These are phyloP conservation scores for Stenocarpella maydis DNA, from an alignment of 2,329 filamentous ascomycete species.

Conservation along the genomic window DNA sequence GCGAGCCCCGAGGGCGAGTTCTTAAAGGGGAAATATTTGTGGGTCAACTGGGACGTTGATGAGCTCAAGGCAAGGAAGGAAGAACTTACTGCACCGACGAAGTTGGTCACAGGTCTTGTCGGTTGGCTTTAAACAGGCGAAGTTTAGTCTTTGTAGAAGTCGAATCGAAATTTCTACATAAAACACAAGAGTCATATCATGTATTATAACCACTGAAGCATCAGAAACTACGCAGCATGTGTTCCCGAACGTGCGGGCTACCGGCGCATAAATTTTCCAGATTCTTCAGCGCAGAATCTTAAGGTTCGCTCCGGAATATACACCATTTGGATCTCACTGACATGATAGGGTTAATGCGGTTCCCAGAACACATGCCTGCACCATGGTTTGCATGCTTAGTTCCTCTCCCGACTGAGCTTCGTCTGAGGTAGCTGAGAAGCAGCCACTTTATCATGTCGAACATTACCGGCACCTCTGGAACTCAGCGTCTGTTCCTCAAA, in stretches of 20 bases:
- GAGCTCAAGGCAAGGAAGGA: conserved; percentile 45
- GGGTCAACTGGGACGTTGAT: conserved; percentile 52
- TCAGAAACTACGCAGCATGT: background rate
- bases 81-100: background rate
- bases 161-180: no score
- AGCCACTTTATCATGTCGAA: background rate
- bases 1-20: conserved; percentile 46
- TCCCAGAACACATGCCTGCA: background rate
- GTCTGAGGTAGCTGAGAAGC: background rate
- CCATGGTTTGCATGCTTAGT: background rate
- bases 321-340: background rate
- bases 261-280: background rate
- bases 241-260: background rate
- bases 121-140: conserved; percentile 16
- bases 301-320: background rate
- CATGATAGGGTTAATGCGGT: no score
- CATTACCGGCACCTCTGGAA: background rate
- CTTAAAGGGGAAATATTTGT: conserved; percentile 48
- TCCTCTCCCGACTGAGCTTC: background rate
- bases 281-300: conserved; percentile 3
- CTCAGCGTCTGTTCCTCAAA: no score
- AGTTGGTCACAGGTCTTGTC: conserved; percentile 22
- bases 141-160: no score
- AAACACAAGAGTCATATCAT: background rate
- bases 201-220: background rate